Evolutionary conservation across 495 filamentous ascomycete species (phyloP).

Genomic region (Chaetomidium leptoderma): DNA sequence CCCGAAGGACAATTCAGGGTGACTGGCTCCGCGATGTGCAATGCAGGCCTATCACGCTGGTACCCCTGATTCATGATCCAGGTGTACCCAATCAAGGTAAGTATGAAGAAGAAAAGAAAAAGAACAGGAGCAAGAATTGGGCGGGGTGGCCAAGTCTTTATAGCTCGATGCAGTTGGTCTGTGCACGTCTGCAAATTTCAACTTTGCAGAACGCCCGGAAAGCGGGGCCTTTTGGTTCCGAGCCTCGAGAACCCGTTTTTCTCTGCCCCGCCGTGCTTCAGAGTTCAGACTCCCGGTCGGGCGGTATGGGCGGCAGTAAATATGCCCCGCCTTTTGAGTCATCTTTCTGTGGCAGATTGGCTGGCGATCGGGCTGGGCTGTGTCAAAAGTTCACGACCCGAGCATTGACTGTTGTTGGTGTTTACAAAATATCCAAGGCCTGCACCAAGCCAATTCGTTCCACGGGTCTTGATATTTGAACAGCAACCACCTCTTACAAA

Average conservation of each 20-base stretch:
- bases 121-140: slow-evolving; percentile 13
- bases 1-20: slow-evolving; percentile 39
- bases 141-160: background rate
- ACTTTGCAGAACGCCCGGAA: background rate
- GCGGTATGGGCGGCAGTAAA: slow-evolving; percentile 27
- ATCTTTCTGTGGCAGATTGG: slow-evolving; percentile 17
- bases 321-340: slow-evolving; percentile 34
- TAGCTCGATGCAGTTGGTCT: slow-evolving; percentile 10
- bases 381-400: slow-evolving; percentile 24
- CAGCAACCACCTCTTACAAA: slow-evolving; percentile 7
- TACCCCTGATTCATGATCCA: slow-evolving; percentile 23
- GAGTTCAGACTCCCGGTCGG: too few species aligned
- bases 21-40: slow-evolving; percentile 35
- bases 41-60: slow-evolving; percentile 34
- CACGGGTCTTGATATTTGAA: background rate
- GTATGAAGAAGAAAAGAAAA: slow-evolving; percentile 29
- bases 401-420: slow-evolving; percentile 12
- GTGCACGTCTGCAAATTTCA: slow-evolving; percentile 21
- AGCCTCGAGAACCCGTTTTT: too few species aligned
- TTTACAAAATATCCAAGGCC: slow-evolving; percentile 5
- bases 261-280: too few species aligned
- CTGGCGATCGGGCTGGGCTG: slow-evolving; percentile 16
- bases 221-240: background rate
- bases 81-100: slow-evolving; percentile 26
- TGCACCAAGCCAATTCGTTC: slow-evolving; percentile 19